Base-by-base conservation (phyloP, 2,329 filamentous ascomycete genomes). In the Aspergillus puulaauensis region DNA sequence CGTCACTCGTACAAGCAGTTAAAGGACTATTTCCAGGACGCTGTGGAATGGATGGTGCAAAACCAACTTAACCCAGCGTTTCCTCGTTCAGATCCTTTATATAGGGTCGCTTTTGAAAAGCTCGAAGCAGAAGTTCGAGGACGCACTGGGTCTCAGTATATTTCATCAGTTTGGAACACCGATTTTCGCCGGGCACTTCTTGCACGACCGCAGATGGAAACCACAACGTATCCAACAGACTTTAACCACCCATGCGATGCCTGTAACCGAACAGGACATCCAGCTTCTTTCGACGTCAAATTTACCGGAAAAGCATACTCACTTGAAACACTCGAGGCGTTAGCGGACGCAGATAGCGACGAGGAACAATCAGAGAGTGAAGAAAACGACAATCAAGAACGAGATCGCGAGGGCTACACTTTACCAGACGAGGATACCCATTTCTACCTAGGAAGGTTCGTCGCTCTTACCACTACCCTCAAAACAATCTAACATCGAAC, bases 11-110 rank as follows among this genome's bases (percentile, higher is more conserved):
- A 86, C 61, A 86, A 87, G 64, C 88, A 88, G 51, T 77, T 87
- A 0, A 87, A 86, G 62, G 86, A 90, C 40, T 84, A 92, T 50
- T 93, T 93, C 76, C 84, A 83, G 48, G 86, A 87, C 65, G 88
- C 85, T 0, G 80, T 93, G 2, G 89, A 91, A 69, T 93, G 90
- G 90, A 88, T 93, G 75, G 86, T 93, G 2, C 89, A 91, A 66
- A 90, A 89, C 68, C 87, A 88, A 64, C 80, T 95, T 51, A 88
- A 92, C 63, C 90, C 89, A 0, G 84, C 80, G 0, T 93, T 92
- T 66, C 76, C 82, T 11, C 80, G 82, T 17, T 75, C 82, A 5
- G 84, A 90, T 59, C 79, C 83, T 7, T 76, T 91, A 12, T 95
- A 91, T 71, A 67, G 75, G 12, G 79, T 89, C 24, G 86, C 89